Base-by-base conservation (phyloP, 352 stramenopile species). In the Globisporangium carolinianum region DNA sequence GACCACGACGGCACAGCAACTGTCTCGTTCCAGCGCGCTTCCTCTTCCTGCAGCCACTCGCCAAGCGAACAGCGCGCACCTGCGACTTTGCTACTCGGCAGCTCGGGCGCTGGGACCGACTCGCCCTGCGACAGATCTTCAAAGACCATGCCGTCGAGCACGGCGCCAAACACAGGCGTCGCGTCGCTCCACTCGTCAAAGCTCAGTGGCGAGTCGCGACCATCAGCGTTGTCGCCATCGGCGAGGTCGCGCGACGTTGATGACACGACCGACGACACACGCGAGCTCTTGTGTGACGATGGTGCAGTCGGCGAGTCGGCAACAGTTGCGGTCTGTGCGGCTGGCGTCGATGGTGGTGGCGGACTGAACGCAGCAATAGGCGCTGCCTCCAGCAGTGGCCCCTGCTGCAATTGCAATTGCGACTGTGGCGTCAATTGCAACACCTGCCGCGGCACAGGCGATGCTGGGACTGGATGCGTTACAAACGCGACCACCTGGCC, bases 141-240 rank as follows among this genome's bases (percentile, higher is more conserved):
- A 47, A 85, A 61, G 39, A 75, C 59, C 47, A 79, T 65, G 32
- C 64, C 70, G 48, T 84, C 72, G 41, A 84, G 60, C 41, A 83
- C 69, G 39, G 67, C 69, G n/a, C 66, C 69, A 36, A 74, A 74
- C 12, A 65, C 56, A 0, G 58, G 57, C 38, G 63, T 55, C 17
- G 73, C 63, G 41, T 87, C 69, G 46, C 68, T 78, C 77, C 76
- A 89, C 51, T 86, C 75, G 51, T 86, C 75, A 43, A 83, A 79
- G 61, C 79, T 78, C 52, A 89, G 59, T 5, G 75, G 75, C 11
- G 76, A 89, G 73, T 65, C 18, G 61, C 53, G 12, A 73, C 62
- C 10, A 41, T 35, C 4, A 53, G 24, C 24, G 24, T 32, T 32
- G 24, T 59, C 38, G 38, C 47, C 49, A 15, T 36, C 42, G 4